Percentiles rank a stretch among this genome's conserved stretches.
Conservation (phyloP, 176 grass and related monocot species). For the Puya raimondii region DNA sequence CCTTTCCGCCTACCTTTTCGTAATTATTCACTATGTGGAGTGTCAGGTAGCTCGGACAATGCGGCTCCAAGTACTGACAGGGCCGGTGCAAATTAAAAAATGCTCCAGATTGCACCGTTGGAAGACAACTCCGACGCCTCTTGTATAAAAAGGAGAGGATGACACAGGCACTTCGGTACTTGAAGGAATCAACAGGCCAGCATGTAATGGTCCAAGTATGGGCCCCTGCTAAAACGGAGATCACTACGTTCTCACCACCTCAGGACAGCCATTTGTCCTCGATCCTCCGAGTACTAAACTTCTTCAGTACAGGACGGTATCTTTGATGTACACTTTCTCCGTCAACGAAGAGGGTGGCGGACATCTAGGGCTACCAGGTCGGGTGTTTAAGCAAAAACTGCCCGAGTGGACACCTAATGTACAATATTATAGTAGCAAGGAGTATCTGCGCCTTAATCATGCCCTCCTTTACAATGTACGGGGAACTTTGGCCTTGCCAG, state of each 20-base stretch:
- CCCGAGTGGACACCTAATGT: constrained; percentile 27
- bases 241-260: constrained; percentile 17
- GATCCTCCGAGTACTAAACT: constrained; percentile 15
- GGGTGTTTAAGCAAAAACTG: constrained; percentile 17
- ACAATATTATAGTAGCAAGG: constrained; percentile 25
- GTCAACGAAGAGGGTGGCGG: constrained; percentile 5
- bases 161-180: constrained; percentile 17
- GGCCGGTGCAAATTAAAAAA: neutral
- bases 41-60: neutral
- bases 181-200: constrained; percentile 24
- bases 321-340: constrained; percentile 22
- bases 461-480: constrained; percentile 22
- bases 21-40: neutral
- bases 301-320: constrained; percentile 19
- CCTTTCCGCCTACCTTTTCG: neutral
- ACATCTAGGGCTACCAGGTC: constrained; percentile 18
- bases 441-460: constrained; percentile 26
- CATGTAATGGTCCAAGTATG: constrained; percentile 23
- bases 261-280: constrained; percentile 22
- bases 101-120: neutral
- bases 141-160: constrained; percentile 23
- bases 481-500: constrained; percentile 18
- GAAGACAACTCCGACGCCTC: constrained; percentile 1
- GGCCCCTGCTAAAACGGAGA: constrained; percentile 16
- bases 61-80: neutral